phyloP scores from a whole-genome alignment of 2,329 filamentous ascomycete species.

The Botrytis galanthina region DNA sequence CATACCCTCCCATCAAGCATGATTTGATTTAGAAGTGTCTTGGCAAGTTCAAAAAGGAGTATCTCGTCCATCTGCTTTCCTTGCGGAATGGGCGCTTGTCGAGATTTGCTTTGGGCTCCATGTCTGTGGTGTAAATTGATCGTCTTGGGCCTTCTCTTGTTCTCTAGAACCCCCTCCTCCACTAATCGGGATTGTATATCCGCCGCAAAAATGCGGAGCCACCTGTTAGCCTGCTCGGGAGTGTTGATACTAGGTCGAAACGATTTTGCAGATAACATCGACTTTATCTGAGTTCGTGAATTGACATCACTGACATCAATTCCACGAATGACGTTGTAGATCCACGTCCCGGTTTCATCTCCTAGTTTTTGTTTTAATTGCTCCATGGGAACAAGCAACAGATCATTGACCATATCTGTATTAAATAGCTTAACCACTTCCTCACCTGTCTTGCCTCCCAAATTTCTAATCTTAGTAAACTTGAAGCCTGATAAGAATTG shows the following conservation, averaged over 20 bases:
- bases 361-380: constrained; percentile 76
- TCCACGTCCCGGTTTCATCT: constrained; percentile 81
- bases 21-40: constrained; percentile 73
- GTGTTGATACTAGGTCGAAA: constrained; percentile 82
- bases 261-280: constrained; percentile 94
- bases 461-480: constrained; percentile 89
- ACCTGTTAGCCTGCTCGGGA: constrained; percentile 73
- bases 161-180: constrained; percentile 85
- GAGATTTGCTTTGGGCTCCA: constrained; percentile 69
- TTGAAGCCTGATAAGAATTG: constrained; percentile 82
- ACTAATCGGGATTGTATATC: constrained; percentile 89
- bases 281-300: constrained; percentile 88
- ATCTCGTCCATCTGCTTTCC: constrained; percentile 72
- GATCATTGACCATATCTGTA: constrained; percentile 74
- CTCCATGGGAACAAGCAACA: constrained; percentile 69
- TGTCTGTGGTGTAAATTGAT: constrained; percentile 82
- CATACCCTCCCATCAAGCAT: constrained; percentile 75
- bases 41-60: constrained; percentile 71
- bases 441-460: constrained; percentile 94
- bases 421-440: constrained; percentile 78
- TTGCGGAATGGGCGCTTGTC: constrained; percentile 72
- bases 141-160: constrained; percentile 80
- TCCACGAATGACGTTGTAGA: constrained; percentile 81
- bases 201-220: constrained; percentile 86
- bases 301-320: constrained; percentile 88